phyloP scores from a whole-genome alignment of 164 flowering plant species.

The Vitis cinerea region DNA sequence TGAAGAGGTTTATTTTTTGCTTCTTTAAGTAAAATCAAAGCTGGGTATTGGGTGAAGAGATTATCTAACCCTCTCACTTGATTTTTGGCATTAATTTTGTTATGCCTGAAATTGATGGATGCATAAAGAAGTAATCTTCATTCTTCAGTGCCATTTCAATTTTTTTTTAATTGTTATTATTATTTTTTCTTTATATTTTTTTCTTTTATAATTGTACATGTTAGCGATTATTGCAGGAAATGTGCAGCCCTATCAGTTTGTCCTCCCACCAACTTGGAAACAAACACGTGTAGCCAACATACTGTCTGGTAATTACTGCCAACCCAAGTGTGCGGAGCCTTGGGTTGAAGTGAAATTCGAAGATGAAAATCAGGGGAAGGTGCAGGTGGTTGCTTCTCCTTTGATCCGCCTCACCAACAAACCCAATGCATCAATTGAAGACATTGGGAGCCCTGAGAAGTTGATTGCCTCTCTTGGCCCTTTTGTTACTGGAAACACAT shows the following conservation, averaged over 20 bases:
- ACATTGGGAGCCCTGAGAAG: constrained; percentile 92
- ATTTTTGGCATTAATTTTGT: too few relatives aligned
- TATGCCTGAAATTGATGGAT: too few relatives aligned
- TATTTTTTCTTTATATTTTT: not conserved
- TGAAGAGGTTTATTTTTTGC: too few relatives aligned
- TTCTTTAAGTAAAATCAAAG: too few relatives aligned
- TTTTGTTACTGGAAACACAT: constrained; percentile 88
- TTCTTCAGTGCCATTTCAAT: too few relatives aligned
- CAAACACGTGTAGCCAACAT: constrained; percentile 85
- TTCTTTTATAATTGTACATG: not conserved
- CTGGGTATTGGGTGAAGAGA: too few relatives aligned
- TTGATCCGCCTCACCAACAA: constrained; percentile 86
- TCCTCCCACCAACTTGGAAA: constrained; percentile 93
- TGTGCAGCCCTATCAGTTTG: constrained; percentile 89
- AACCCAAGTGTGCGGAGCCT: constrained; percentile 98
- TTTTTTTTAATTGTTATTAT: too few relatives aligned
- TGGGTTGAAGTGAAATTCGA: constrained; percentile 99
- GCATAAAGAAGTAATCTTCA: too few relatives aligned
- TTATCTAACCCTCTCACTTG: too few relatives aligned
- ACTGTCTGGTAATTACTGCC: constrained; percentile 94
- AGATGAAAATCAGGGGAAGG: constrained; percentile 86
- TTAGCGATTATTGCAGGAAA: constrained; percentile 68
- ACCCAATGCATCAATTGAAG: constrained; percentile 86
- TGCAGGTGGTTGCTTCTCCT: constrained; percentile 95
- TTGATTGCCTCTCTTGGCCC: constrained; percentile 95